These are phyloP conservation scores for Theileria parva DNA, from an alignment of 169 alveolate species.

Conservation along the genomic window DNA sequence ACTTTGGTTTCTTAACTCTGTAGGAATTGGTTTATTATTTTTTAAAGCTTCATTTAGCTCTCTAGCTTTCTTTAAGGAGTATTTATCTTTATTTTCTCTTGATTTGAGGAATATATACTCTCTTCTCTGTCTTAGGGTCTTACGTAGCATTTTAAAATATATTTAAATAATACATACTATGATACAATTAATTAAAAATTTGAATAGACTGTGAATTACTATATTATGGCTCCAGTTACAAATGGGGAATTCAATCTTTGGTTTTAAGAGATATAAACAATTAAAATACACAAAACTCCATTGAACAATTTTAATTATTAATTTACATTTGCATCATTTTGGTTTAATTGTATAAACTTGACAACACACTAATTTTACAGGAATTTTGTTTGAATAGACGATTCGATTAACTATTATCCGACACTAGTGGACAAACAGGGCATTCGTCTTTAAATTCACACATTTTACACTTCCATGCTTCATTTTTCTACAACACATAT, in stretches of 20 bases:
- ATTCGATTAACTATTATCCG: not conserved
- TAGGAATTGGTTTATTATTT: constrained; percentile 62
- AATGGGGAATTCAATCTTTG: not conserved
- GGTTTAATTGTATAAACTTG: not conserved
- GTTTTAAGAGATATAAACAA: not conserved
- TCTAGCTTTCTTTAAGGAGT: constrained; percentile 59
- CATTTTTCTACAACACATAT: constrained; percentile 43
- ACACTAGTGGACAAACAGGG: constrained; percentile 63
- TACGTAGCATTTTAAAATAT: constrained; percentile 40
- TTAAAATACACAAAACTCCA: not conserved
- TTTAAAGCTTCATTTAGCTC: constrained; percentile 61
- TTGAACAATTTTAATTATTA: no score
- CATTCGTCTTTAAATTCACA: constrained; percentile 78
- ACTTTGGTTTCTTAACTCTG: constrained; percentile 55
- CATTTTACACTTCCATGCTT: constrained; percentile 80
- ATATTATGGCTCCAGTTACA: not conserved
- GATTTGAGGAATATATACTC: constrained; percentile 64
- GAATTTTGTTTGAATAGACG: not conserved
- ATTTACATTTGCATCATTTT: not conserved
- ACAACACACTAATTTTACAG: not conserved
- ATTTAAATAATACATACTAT: constrained; percentile 2
- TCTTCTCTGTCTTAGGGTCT: constrained; percentile 62
- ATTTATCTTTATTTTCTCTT: constrained; percentile 42
- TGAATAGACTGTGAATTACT: not conserved
- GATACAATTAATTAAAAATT: not conserved